Evolutionary conservation across 1,284 basidiomycete genomes (phyloP).

Genomic region (Cerrena zonata): DNA sequence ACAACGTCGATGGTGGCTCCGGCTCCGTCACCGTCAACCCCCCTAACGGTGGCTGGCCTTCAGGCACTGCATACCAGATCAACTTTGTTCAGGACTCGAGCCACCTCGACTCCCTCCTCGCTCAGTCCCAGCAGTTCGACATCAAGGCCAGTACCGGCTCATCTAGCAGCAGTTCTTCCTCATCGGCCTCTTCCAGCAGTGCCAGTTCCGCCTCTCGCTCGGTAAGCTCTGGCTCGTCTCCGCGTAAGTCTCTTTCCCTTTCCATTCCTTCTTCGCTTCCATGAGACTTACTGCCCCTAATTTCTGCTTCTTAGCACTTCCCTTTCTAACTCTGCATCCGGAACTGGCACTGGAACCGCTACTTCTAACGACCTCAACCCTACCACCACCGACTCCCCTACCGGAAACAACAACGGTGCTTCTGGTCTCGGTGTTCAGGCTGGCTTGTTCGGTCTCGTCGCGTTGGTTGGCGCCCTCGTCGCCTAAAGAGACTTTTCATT

Average conservation of each 20-base stretch:
- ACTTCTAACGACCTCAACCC: conserved; percentile 14
- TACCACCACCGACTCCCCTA: conserved; percentile 18
- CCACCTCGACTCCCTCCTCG: conserved; percentile 45
- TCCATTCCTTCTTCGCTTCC: background rate
- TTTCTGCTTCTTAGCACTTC: conserved; percentile 3
- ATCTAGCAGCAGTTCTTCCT: conserved; percentile 11
- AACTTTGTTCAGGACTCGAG: conserved; percentile 56
- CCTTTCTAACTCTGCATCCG: conserved; percentile 7
- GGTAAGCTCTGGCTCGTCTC: conserved; percentile 12
- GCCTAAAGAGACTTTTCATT: conserved; percentile 18
- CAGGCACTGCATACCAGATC: conserved; percentile 54
- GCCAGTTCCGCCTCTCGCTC: background rate
- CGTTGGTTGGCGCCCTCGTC: conserved; percentile 25
- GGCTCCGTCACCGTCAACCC: conserved; percentile 34
- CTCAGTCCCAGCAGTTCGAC: conserved; percentile 58
- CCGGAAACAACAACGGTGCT: conserved; percentile 20
- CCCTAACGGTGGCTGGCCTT: conserved; percentile 55
- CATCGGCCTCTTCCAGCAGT: conserved; percentile 11
- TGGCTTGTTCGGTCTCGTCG: conserved; percentile 23
- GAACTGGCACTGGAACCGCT: conserved; percentile 7
- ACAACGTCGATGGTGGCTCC: conserved; percentile 41
- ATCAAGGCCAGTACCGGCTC: conserved; percentile 37
- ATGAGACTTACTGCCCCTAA: no score
- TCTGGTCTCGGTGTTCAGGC: conserved; percentile 18
- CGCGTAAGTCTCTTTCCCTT: background rate